Percentiles rank a stretch among this genome's conserved stretches.
These are phyloP conservation scores for Isatis lusitanica DNA, from an alignment of 441 rosid species.

Conservation along the genomic window DNA sequence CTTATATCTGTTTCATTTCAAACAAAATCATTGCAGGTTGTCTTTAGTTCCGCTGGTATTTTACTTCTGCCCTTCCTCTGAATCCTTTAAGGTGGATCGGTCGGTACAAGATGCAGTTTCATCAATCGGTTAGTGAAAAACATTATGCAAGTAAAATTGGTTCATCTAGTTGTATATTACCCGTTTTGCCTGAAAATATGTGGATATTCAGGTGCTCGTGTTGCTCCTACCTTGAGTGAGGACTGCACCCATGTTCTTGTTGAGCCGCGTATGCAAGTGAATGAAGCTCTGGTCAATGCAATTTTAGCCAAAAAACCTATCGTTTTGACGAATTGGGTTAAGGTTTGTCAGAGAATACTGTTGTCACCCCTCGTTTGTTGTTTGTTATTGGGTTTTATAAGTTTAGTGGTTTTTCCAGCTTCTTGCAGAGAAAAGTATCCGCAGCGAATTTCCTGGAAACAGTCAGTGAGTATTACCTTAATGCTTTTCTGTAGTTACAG, in stretches of 20 bases:
- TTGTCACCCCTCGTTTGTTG: slow-evolving; percentile 5
- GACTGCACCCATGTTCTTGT: slow-evolving; percentile 83
- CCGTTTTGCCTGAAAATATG: slow-evolving; percentile 7
- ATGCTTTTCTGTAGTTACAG: slow-evolving; percentile 1
- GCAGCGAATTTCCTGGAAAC: slow-evolving; percentile 69
- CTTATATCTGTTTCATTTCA: not conserved
- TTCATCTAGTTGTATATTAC: not conserved
- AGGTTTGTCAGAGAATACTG: slow-evolving; percentile 46
- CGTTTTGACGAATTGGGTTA: slow-evolving; percentile 57
- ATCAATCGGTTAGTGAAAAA: slow-evolving; percentile 67
- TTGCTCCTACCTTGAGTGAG: slow-evolving; percentile 42
- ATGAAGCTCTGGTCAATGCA: slow-evolving; percentile 62
- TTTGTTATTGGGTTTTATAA: slow-evolving; percentile 20
- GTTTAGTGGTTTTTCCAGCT: slow-evolving; percentile 51
- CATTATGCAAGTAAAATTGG: slow-evolving; percentile 1
- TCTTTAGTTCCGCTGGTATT: slow-evolving; percentile 58
- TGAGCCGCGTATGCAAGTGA: slow-evolving; percentile 50
- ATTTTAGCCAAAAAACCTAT: slow-evolving; percentile 60
- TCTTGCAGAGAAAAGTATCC: slow-evolving; percentile 66
- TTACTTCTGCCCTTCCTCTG: slow-evolving; percentile 46
- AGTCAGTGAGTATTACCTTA: slow-evolving; percentile 57
- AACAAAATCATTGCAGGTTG: slow-evolving; percentile 60
- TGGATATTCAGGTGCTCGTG: slow-evolving; percentile 58
- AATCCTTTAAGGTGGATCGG: slow-evolving; percentile 41
- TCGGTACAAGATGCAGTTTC: slow-evolving; percentile 54